Conservation (phyloP, 1,284 basidiomycete genomes). For the Leucoagaricus sp. region DNA sequence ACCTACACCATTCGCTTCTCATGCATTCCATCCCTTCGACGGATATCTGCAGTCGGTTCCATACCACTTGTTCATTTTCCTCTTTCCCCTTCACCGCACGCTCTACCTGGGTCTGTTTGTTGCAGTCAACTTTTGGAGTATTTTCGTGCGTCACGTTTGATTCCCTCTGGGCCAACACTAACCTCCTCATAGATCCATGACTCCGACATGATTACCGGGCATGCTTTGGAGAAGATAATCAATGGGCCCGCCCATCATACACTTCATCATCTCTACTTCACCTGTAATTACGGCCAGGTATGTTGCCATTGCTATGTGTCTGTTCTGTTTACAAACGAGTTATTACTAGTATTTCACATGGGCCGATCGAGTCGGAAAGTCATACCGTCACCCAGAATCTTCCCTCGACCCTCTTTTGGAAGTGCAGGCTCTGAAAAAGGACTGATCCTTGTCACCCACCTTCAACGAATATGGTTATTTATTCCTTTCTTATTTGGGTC, state of each 20-base stretch:
- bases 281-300: conserved; percentile 91
- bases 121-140: conserved; percentile 90
- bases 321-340: conserved; percentile 11
- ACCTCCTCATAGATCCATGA: conserved; percentile 99
- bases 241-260: conserved; percentile 99
- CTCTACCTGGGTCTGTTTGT: conserved; percentile 85
- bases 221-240: conserved; percentile 87
- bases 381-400: conserved; percentile 86
- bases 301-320: conserved; percentile 24
- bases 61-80: conserved; percentile 91
- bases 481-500: conserved; percentile 1
- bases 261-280: conserved; percentile 94
- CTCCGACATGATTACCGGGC: conserved; percentile 99
- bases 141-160: conserved; percentile 60
- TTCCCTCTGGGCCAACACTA: conserved; percentile 4
- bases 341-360: conserved; percentile 89
- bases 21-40: conserved; percentile 97
- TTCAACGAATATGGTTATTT: conserved; percentile 7
- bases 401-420: conserved; percentile 87
- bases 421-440: conserved; percentile 37
- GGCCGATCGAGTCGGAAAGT: conserved; percentile 84
- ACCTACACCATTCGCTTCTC: conserved; percentile 94
- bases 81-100: conserved; percentile 89
- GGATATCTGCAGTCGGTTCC: conserved; percentile 94
- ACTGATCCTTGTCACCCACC: conserved; percentile 14